Base-by-base conservation (phyloP, 1,284 basidiomycete species). In the Laetiporus sulphureus region DNA sequence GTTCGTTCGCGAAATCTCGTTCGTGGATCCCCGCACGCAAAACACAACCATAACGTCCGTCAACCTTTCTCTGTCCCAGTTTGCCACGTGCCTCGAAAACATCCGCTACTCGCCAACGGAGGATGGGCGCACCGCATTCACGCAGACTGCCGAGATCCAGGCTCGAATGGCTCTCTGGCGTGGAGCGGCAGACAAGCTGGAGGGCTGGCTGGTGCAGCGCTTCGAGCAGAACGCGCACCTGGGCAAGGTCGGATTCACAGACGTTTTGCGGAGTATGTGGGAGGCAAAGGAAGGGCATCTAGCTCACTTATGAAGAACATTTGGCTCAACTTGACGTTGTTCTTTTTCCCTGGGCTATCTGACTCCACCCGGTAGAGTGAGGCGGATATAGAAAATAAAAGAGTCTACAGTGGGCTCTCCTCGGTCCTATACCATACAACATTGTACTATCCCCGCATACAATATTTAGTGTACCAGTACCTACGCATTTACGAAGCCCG, bases 1-100 rank as follows among this genome's bases (percentile, higher is more conserved):
- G 6, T 96, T 90, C 58, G 90, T 96, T 2, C 82, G 93, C 36
- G 93, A 97, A 66, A 85, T 97, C 47, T 90, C 90, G 8, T 94
- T 93, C 59, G 73, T 94, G 32, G 90, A 95, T 61, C 91, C 91
- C 0, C 68, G 77, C 40, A 78, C 73, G 21, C 81, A 83, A 63
- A 80, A 75, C 36, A 86, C 85, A 24, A 82, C 81, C 47, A 91
- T 96, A 60, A 83, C 83, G 16, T 91, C 90, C 18, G 83, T 91
- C 62, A 96, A 94, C 65, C 81, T 96, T 40, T 89, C 87, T 18
- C 68, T 95, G 33, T 91, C 89, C 12, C 86, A 95, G 64, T 91
- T 91, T 56, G 84, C 87, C 40, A 85, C 87, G 23, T 91, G 90
- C 58, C 82, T 88, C 51, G 93, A 97, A 64, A 81, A 78, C 56